Conservation (phyloP, 2,329 filamentous ascomycete genomes). For the Gyromitra esculenta region DNA sequence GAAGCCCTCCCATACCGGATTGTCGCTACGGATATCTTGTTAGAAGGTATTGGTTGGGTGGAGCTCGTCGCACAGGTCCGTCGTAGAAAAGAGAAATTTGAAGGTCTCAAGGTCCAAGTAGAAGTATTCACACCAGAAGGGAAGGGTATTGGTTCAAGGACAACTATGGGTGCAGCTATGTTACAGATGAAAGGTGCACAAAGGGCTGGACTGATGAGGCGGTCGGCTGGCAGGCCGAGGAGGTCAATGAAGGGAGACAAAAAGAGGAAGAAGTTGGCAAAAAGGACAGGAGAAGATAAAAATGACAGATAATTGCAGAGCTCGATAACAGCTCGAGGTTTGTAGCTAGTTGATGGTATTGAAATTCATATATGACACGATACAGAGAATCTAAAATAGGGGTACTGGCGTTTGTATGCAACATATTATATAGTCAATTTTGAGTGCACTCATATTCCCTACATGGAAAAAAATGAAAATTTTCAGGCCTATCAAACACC, state of each 20-base stretch:
- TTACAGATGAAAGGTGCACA: conserved; percentile 68
- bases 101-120: conserved; percentile 71
- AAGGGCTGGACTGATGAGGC: conserved; percentile 66
- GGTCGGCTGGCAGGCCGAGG: conserved; percentile 70
- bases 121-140: conserved; percentile 88
- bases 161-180: conserved; percentile 71
- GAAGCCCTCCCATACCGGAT: conserved; percentile 81
- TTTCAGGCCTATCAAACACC: not conserved
- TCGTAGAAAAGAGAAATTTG: conserved; percentile 62
- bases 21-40: conserved; percentile 81
- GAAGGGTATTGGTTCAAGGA: conserved; percentile 74
- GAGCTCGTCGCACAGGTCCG: conserved; percentile 86
- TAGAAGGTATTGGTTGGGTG: conserved; percentile 94
- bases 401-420: not conserved
- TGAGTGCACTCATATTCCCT: not conserved
- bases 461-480: not conserved
- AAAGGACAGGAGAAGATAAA: conserved; percentile 27
- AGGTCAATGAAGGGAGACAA: conserved; percentile 75
- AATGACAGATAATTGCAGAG: not conserved
- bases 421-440: not conserved
- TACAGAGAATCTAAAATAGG: not conserved
- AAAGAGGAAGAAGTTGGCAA: conserved; percentile 65
- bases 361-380: not conserved
- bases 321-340: not conserved
- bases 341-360: not conserved